Evolutionary conservation across 345 rosid species (phyloP).

Genomic region (Sisymbrium altissimum): DNA sequence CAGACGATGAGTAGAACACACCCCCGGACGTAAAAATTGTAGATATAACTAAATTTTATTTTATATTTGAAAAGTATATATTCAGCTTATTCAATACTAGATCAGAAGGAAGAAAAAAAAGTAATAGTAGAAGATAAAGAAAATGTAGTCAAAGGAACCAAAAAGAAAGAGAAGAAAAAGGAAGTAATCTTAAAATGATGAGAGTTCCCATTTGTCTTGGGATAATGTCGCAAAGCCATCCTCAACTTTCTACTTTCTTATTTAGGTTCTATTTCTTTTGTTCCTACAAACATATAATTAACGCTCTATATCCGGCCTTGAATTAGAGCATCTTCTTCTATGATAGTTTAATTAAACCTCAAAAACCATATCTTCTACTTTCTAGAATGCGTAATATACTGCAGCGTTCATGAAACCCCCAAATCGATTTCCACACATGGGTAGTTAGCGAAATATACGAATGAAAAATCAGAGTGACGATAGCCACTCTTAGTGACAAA

Average conservation of each 20-base stretch:
- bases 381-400: background rate
- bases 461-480: conserved; percentile 18
- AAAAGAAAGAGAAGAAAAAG: conserved; percentile 3
- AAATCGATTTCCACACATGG: background rate
- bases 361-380: background rate
- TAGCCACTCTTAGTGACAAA: conserved; percentile 29
- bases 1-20: background rate
- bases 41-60: background rate
- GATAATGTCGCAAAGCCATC: conserved; percentile 9
- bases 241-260: conserved; percentile 1
- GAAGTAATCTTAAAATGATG: conserved; percentile 14
- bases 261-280: background rate
- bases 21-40: background rate
- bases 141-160: conserved; percentile 8
- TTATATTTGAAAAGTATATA: background rate
- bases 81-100: background rate
- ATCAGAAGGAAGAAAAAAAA: background rate
- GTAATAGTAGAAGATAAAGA: background rate
- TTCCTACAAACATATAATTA: background rate
- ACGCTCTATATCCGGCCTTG: background rate
- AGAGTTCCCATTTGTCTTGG: conserved; percentile 21
- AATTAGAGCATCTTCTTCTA: background rate
- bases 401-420: background rate
- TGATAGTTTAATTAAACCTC: background rate
- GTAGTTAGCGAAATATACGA: background rate